Evolutionary conservation across 1,284 basidiomycete species (phyloP).

Genomic region (Ganoderma multipileum): DNA sequence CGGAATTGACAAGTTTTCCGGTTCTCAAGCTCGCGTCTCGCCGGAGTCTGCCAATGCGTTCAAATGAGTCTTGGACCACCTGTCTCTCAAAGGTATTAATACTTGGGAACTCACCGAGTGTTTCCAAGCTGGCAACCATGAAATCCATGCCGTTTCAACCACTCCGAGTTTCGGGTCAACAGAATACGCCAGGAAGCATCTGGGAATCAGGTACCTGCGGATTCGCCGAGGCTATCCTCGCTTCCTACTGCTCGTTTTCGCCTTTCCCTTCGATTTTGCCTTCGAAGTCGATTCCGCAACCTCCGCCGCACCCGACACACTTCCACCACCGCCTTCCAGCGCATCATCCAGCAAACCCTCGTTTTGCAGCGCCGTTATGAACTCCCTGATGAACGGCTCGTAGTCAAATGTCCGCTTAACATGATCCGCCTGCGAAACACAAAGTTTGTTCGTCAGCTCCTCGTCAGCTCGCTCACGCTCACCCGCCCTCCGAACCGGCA

Average conservation of each 20-base stretch:
- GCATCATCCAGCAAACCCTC: conserved; percentile 52
- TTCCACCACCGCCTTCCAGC: conserved; percentile 5
- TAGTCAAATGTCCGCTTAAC: conserved; percentile 66
- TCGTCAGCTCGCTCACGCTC: too few relatives aligned
- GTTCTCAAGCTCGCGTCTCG: background rate
- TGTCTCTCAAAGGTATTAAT: background rate
- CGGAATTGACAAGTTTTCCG: background rate
- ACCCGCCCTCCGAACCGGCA: background rate
- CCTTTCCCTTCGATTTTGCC: conserved; percentile 12
- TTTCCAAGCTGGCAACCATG: background rate
- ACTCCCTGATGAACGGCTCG: conserved; percentile 61
- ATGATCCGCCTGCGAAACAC: conserved; percentile 54
- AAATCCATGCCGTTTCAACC: background rate
- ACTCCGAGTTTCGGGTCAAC: background rate
- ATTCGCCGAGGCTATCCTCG: background rate
- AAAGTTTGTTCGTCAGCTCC: conserved; percentile 1
- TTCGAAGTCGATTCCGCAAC: conserved; percentile 3
- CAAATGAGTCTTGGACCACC: background rate
- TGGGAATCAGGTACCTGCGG: background rate
- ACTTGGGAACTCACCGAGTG: background rate
- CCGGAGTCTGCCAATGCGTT: background rate
- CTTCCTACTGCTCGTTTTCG: conserved; percentile 7
- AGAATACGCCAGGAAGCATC: background rate
- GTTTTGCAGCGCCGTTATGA: conserved; percentile 50
- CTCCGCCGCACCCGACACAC: background rate